Conservation (phyloP, 257 asterid species). For the Schizonepeta tenuifolia region DNA sequence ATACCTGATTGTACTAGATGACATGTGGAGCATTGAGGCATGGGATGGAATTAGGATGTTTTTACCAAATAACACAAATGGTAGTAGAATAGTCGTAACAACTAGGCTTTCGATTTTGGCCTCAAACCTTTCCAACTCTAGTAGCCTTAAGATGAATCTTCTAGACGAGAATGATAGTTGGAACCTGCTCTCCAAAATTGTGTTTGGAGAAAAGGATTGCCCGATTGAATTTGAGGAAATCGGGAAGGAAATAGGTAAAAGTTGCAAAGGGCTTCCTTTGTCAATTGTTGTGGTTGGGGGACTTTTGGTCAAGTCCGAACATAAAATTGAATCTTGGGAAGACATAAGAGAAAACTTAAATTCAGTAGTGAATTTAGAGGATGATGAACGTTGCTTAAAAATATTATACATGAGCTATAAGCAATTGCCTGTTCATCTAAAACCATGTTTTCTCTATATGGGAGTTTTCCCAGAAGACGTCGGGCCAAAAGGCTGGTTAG, state of each 20-base stretch:
- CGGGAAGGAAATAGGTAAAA: constrained; percentile 26
- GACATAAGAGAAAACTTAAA: background rate
- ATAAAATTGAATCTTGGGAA: constrained; percentile 4
- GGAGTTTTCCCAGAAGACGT: constrained; percentile 27
- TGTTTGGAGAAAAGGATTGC: constrained; percentile 21
- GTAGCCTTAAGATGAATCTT: constrained; percentile 5
- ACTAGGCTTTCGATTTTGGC: constrained; percentile 23
- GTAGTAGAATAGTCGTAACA: constrained; percentile 31
- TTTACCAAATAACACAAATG: constrained; percentile 11
- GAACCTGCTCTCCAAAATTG: constrained; percentile 19
- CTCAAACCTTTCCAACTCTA: background rate
- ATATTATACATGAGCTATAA: no score
- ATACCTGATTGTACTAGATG: constrained; percentile 28
- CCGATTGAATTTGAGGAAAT: constrained; percentile 26
- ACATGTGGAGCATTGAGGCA: constrained; percentile 13
- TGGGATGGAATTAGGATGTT: constrained; percentile 12
- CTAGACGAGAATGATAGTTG: constrained; percentile 35
- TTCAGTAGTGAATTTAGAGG: constrained; percentile 1
- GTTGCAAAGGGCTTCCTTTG: constrained; percentile 38
- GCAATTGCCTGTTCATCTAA: no score
- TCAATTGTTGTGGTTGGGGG: constrained; percentile 37
- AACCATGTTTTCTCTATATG: background rate
- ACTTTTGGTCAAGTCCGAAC: constrained; percentile 22
- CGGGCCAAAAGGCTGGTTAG: constrained; percentile 1
- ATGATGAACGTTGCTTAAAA: constrained; percentile 3